These are phyloP conservation scores for Fusarium sp. DNA, from an alignment of 2,329 filamentous ascomycete genomes.

Conservation along the genomic window DNA sequence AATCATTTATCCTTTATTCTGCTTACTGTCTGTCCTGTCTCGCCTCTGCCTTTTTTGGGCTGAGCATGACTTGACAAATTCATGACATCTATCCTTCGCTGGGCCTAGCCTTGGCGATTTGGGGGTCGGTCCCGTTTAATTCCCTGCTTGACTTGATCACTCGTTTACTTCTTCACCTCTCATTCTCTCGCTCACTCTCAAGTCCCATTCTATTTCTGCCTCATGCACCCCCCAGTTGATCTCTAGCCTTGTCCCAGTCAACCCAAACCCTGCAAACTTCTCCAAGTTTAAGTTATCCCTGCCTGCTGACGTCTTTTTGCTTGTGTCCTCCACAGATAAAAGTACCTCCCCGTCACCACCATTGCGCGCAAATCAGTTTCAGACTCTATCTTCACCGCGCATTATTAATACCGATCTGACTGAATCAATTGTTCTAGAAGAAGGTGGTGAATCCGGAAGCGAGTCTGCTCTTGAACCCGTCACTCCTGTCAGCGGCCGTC, in stretches of 20 bases:
- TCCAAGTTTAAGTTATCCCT: slow-evolving; percentile 39
- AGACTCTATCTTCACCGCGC: slow-evolving; percentile 56
- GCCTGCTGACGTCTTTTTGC: slow-evolving; percentile 44
- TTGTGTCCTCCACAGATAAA: slow-evolving; percentile 42
- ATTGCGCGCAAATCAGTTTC: slow-evolving; percentile 41
- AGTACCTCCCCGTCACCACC: slow-evolving; percentile 40
- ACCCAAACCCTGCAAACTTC: slow-evolving; percentile 29
- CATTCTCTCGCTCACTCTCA: slow-evolving; percentile 2
- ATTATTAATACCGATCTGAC: slow-evolving; percentile 62
- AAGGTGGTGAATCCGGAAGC: slow-evolving; percentile 70
- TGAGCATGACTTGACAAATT: slow-evolving; percentile 27
- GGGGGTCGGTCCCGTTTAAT: slow-evolving; percentile 31
- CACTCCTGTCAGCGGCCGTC: slow-evolving; percentile 68
- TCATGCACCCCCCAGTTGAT: slow-evolving; percentile 30
- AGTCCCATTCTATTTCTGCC: slow-evolving; percentile 33
- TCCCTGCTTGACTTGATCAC: slow-evolving; percentile 25
- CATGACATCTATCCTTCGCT: slow-evolving; percentile 13
- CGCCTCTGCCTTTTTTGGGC: slow-evolving; percentile 27
- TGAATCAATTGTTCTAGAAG: slow-evolving; percentile 62
- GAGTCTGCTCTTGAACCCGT: slow-evolving; percentile 70
- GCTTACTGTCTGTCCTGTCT: background rate
- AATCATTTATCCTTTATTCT: background rate
- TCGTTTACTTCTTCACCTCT: slow-evolving; percentile 8
- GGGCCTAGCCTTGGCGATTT: slow-evolving; percentile 24
- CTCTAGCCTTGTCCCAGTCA: slow-evolving; percentile 22